These are phyloP conservation scores for Phytophthora meadii DNA, from an alignment of 352 stramenopile genomes.

Conservation along the genomic window DNA sequence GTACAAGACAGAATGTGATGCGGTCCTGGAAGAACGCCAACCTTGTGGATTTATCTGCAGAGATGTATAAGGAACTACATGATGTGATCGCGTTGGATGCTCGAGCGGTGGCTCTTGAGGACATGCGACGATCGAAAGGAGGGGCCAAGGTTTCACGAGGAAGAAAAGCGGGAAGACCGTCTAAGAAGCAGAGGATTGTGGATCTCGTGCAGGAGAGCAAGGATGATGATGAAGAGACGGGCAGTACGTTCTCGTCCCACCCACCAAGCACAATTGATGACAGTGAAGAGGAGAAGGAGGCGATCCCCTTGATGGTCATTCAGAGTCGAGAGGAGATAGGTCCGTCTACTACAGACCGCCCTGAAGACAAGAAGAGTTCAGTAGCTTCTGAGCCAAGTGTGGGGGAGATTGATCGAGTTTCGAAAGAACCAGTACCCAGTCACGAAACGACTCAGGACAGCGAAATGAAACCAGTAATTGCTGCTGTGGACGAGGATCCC, in stretches of 20 bases:
- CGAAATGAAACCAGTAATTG: neutral
- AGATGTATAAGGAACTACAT: constrained; percentile 33
- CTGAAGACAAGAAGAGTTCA: neutral
- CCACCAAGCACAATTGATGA: constrained; percentile 19
- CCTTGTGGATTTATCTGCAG: constrained; percentile 36
- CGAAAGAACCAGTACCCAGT: constrained; percentile 1
- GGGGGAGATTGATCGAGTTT: neutral
- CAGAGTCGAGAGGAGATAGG: constrained; percentile 1
- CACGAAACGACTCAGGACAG: neutral
- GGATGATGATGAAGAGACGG: constrained; percentile 23
- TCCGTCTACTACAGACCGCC: too few species aligned
- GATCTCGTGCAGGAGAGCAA: constrained; percentile 14
- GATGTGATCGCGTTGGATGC: constrained; percentile 35
- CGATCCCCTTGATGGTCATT: constrained; percentile 15
- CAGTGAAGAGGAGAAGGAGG: constrained; percentile 40
- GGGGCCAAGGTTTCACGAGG: constrained; percentile 12
- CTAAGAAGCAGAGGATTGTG: constrained; percentile 18
- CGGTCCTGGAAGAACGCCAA: constrained; percentile 49
- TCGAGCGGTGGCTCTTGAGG: constrained; percentile 33
- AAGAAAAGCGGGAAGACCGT: constrained; percentile 9
- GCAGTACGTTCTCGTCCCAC: constrained; percentile 25
- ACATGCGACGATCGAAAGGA: constrained; percentile 33
- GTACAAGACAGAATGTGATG: constrained; percentile 27
- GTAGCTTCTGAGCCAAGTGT: neutral
- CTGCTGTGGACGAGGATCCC: neutral